Conservation (phyloP, 2,329 filamentous ascomycete genomes). For the Fusarium sp. region DNA sequence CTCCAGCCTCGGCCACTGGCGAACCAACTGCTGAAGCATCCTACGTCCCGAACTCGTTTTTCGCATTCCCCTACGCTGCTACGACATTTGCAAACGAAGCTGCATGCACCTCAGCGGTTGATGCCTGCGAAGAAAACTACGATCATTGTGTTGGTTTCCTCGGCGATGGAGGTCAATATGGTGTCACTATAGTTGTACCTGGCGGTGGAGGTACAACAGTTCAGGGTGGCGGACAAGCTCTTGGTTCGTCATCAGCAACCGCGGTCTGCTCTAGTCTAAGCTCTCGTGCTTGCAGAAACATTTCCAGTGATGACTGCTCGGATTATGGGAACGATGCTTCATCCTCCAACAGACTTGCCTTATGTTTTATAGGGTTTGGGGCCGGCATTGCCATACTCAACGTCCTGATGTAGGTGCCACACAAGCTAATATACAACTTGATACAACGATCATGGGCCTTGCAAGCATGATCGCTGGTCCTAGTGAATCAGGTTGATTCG, state of each 20-base stretch:
- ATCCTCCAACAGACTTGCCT: not conserved
- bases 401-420: constrained; percentile 7
- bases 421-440: not conserved
- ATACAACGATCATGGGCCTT: not conserved
- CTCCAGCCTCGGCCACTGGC: constrained; percentile 52
- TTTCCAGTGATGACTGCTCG: constrained; percentile 54
- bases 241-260: constrained; percentile 58
- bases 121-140: constrained; percentile 64
- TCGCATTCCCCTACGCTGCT: constrained; percentile 67
- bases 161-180: constrained; percentile 53
- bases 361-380: constrained; percentile 24
- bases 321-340: constrained; percentile 34
- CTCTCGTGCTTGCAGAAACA: constrained; percentile 58
- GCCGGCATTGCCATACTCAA: constrained; percentile 22
- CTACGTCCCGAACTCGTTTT: constrained; percentile 66
- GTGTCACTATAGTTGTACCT: constrained; percentile 66
- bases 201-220: constrained; percentile 64
- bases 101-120: constrained; percentile 62
- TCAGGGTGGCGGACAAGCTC: constrained; percentile 50
- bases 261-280: constrained; percentile 66
- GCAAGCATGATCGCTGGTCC: not conserved
- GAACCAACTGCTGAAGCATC: constrained; percentile 54
- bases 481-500: not conserved
- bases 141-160: constrained; percentile 62
- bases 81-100: constrained; percentile 61